Conservation (phyloP, 2,329 filamentous ascomycete species). For the Arthroderma sp. region DNA sequence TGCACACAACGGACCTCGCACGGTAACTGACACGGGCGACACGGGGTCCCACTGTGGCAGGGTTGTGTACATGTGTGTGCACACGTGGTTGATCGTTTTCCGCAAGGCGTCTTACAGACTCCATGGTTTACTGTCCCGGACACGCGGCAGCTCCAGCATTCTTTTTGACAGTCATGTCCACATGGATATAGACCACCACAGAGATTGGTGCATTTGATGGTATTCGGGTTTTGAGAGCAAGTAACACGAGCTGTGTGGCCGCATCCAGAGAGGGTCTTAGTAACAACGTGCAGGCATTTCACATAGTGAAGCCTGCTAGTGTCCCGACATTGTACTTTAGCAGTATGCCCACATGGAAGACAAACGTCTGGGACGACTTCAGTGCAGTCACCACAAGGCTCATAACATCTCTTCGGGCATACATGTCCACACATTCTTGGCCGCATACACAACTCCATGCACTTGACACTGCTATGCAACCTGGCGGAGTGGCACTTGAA, state of each 20-base stretch:
- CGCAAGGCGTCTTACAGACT: constrained; percentile 33
- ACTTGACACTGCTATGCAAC: constrained; percentile 30
- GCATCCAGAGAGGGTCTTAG: constrained; percentile 42
- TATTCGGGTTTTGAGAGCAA: constrained; percentile 38
- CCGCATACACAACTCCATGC: constrained; percentile 28
- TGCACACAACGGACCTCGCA: constrained; percentile 39
- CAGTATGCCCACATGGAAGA: constrained; percentile 22
- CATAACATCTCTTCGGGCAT: constrained; percentile 31
- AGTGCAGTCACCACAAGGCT: constrained; percentile 24
- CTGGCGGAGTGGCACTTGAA: constrained; percentile 33
- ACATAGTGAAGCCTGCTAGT: constrained; percentile 35
- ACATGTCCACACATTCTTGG: constrained; percentile 27
- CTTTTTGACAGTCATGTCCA: constrained; percentile 34
- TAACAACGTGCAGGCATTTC: constrained; percentile 36
- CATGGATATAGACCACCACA: constrained; percentile 41
- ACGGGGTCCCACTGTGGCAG: background rate
- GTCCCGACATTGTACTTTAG: constrained; percentile 23
- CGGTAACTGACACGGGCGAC: too few relatives aligned
- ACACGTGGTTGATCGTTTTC: background rate
- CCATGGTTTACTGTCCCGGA: constrained; percentile 38
- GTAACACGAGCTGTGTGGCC: constrained; percentile 37
- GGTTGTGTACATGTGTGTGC: background rate
- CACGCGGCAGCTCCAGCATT: background rate
- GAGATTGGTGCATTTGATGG: constrained; percentile 35
- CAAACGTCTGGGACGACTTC: constrained; percentile 17